Evolutionary conservation across 805 yeast species (phyloP), one percentile per base, ranked within the genome.

Genomic region (Candida qinlingensis): DNA sequence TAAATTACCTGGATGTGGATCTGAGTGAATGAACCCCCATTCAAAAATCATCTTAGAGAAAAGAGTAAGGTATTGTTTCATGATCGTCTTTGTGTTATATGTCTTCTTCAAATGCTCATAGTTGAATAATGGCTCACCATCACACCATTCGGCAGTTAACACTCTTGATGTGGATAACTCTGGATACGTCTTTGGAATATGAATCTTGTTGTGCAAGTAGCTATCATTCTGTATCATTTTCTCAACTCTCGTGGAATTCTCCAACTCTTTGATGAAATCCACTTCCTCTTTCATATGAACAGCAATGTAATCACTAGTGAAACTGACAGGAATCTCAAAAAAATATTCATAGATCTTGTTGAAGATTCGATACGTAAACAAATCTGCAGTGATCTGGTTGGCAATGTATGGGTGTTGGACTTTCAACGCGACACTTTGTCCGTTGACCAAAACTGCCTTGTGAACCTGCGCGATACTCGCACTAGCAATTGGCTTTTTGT

Each of bases 1-100:
- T 54, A 87, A 64, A 61, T 86, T 87, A 6, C 95, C 95, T 1
- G 94, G 94, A 57, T 86, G 95, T 10, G 92, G 87, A 49, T 81
- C 87, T 33, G 83, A 74, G 58, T 81, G 87, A n/a, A 81, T 76
- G 49, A 78, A 70, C 13, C 86, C 86, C 74, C 82, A 80, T 40
- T 70, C 64, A 61, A 80, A 81, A 13, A 80, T 79, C 65, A 79
- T 85, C 53, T 73, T 71, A 6, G 80, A 77, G 49, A 78, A 78
- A 7, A 77, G 67, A 26, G 66, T 65, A 29, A 78, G 59, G 47
- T 78, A 79, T 46, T 72, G 76, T 11, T 68, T 61, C 79, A 79
- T 72, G 28, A 78, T 62, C 8, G 57, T 53, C 12, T 63, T 54
- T 19, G 75, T 56, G 53, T 76, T 64, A 53, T 66, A 73, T 10